These are phyloP conservation scores for Capsicum rhomboideum DNA, from an alignment of 257 asterid genomes.

Conservation along the genomic window DNA sequence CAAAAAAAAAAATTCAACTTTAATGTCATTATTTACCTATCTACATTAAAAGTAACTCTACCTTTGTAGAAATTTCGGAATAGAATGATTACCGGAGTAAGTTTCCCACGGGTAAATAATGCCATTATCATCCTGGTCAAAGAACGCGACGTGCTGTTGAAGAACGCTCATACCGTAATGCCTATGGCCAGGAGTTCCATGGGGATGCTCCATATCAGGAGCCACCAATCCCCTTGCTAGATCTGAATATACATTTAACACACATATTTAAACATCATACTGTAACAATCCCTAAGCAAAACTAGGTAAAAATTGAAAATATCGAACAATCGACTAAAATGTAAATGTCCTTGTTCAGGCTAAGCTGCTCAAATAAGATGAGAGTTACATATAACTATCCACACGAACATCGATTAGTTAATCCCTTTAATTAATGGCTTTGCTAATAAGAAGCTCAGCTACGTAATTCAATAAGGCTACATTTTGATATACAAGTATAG, in stretches of 20 bases:
- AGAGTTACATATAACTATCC: background rate
- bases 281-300: background rate
- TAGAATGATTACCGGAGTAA: slow-evolving; percentile 20
- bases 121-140: slow-evolving; percentile 74
- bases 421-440: too few relatives aligned
- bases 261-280: background rate
- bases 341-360: background rate
- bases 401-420: background rate
- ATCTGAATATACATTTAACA: slow-evolving; percentile 25
- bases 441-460: background rate
- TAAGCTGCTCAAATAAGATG: background rate
- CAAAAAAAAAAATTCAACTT: too few relatives aligned
- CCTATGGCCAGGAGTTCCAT: slow-evolving; percentile 64
- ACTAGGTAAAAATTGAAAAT: background rate
- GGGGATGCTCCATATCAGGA: slow-evolving; percentile 69
- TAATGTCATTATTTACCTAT: background rate
- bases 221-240: slow-evolving; percentile 60
- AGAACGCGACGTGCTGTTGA: slow-evolving; percentile 84
- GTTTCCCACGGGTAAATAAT: slow-evolving; percentile 81
- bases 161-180: slow-evolving; percentile 58
- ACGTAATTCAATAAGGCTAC: background rate
- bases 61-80: too few relatives aligned
- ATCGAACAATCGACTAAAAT: background rate
- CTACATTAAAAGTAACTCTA: background rate
- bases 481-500: background rate